Conservation (phyloP, 768 basidiomycete genomes). For the Naganishia friedmannii region DNA sequence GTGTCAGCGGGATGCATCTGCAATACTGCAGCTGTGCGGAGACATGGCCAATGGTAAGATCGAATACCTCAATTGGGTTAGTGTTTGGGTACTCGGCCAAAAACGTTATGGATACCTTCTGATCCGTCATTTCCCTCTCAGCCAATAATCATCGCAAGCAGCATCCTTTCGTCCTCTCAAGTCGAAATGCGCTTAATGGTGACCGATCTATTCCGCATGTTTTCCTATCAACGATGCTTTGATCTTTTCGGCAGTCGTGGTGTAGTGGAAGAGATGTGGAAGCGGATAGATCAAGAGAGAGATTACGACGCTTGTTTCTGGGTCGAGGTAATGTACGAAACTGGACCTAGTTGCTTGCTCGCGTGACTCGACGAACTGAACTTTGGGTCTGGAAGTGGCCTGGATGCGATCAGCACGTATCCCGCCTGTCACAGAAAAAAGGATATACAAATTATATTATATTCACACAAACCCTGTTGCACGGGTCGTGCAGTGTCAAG, state of each 20-base stretch:
- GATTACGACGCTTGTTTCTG: conserved; percentile 23
- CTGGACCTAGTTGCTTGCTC: conserved; percentile 3
- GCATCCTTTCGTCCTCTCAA: conserved; percentile 4
- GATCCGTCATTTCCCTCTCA: neutral
- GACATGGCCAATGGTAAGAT: conserved; percentile 1
- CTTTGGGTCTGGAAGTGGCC: too few species aligned
- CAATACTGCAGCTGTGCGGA: neutral
- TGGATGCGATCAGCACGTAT: too few species aligned
- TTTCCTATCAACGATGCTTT: conserved; percentile 17
- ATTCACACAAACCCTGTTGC: too few species aligned
- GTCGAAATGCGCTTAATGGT: neutral
- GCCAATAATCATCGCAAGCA: conserved; percentile 16
- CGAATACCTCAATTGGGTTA: conserved; percentile 14
- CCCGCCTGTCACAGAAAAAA: too few species aligned
- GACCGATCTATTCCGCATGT: conserved; percentile 8
- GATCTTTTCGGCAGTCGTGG: neutral
- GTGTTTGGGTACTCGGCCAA: neutral
- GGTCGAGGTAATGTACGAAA: conserved; percentile 19
- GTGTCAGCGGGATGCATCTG: conserved; percentile 8
- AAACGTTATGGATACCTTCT: neutral
- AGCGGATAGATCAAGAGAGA: conserved; percentile 5
- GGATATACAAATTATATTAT: too few species aligned
- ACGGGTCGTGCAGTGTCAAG: too few species aligned
- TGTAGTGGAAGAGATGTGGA: conserved; percentile 17
- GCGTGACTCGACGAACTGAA: neutral